phyloP scores from a whole-genome alignment of 1,139 yeast species.

The Nakaseomyces sp. region DNA sequence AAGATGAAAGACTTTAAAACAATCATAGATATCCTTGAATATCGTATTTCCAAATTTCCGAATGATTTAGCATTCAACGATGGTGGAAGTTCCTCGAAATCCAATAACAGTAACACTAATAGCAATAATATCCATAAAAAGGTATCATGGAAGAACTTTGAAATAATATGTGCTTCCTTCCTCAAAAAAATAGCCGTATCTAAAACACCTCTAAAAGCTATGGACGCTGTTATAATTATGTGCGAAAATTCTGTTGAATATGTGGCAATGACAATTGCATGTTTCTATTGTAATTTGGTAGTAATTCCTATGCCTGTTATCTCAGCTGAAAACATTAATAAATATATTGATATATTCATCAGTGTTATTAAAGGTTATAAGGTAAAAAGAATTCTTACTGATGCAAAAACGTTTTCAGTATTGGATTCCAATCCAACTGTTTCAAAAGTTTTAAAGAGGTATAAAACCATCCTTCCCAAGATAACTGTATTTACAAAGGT shows the following conservation, averaged over 20 bases:
- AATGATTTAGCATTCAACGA: slow-evolving; percentile 78
- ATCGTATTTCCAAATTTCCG: slow-evolving; percentile 64
- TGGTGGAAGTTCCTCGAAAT: slow-evolving; percentile 36
- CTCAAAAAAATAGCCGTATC: slow-evolving; percentile 40
- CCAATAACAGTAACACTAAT: slow-evolving; percentile 13
- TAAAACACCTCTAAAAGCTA: slow-evolving; percentile 48
- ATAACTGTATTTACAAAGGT: slow-evolving; percentile 28
- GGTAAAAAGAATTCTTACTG: slow-evolving; percentile 65
- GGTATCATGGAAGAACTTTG: slow-evolving; percentile 81
- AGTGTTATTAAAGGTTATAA: slow-evolving; percentile 62
- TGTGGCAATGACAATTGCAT: slow-evolving; percentile 75
- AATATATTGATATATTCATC: slow-evolving; percentile 64
- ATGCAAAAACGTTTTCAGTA: slow-evolving; percentile 64
- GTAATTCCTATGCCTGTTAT: slow-evolving; percentile 77
- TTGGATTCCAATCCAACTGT: slow-evolving; percentile 45
- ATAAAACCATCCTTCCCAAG: slow-evolving; percentile 24
- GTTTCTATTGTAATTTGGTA: slow-evolving; percentile 71
- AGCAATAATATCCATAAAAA: slow-evolving; percentile 41
- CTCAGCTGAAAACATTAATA: slow-evolving; percentile 59
- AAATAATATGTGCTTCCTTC: slow-evolving; percentile 58
- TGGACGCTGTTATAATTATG: slow-evolving; percentile 70
- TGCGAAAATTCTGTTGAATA: slow-evolving; percentile 85
- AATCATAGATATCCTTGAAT: slow-evolving; percentile 66
- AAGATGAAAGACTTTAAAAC: slow-evolving; percentile 65
- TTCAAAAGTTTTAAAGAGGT: slow-evolving; percentile 41